Evolutionary conservation across 768 basidiomycete genomes (phyloP).

Genomic region (Lentinula lateritia): DNA sequence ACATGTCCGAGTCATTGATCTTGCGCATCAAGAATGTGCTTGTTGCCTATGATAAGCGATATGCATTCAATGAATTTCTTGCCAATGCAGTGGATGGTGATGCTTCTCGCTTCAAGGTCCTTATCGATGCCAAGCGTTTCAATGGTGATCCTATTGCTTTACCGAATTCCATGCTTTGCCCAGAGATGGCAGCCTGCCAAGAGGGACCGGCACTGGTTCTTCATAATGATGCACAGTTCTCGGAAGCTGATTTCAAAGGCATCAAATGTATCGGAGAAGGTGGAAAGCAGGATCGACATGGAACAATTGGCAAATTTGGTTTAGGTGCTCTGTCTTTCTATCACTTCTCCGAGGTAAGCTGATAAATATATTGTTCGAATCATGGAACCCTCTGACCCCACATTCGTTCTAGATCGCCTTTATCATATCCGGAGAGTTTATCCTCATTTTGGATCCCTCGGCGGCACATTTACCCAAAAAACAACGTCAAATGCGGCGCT

Average conservation of each 20-base stretch:
- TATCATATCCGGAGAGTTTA: constrained; percentile 23
- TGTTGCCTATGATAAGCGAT: constrained; percentile 33
- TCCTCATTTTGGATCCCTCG: constrained; percentile 42
- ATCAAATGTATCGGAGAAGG: constrained; percentile 40
- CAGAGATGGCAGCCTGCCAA: constrained; percentile 28
- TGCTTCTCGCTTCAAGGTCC: constrained; percentile 35
- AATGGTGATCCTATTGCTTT: not conserved
- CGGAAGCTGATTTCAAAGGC: constrained; percentile 37
- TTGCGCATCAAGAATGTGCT: constrained; percentile 38
- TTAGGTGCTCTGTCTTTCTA: constrained; percentile 48
- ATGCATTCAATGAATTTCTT: constrained; percentile 44
- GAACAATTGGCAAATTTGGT: constrained; percentile 48
- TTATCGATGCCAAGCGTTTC: constrained; percentile 27
- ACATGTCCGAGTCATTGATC: constrained; percentile 38
- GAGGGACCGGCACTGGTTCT: constrained; percentile 33
- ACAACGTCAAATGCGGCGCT: constrained; percentile 15
- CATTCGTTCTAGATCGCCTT: constrained; percentile 20
- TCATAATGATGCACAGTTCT: constrained; percentile 38
- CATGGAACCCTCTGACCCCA: not conserved
- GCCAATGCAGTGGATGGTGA: constrained; percentile 50
- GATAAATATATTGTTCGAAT: not conserved
- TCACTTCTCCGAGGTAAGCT: constrained; percentile 42
- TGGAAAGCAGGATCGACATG: constrained; percentile 29
- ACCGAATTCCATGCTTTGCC: constrained; percentile 22
- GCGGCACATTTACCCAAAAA: constrained; percentile 31